A percentile compares a stretch with the other conserved stretches of the same genome.
These are phyloP conservation scores for Pedinophyceae sp. DNA, from an alignment of 139 green algal genomes.

Conservation along the genomic window DNA sequence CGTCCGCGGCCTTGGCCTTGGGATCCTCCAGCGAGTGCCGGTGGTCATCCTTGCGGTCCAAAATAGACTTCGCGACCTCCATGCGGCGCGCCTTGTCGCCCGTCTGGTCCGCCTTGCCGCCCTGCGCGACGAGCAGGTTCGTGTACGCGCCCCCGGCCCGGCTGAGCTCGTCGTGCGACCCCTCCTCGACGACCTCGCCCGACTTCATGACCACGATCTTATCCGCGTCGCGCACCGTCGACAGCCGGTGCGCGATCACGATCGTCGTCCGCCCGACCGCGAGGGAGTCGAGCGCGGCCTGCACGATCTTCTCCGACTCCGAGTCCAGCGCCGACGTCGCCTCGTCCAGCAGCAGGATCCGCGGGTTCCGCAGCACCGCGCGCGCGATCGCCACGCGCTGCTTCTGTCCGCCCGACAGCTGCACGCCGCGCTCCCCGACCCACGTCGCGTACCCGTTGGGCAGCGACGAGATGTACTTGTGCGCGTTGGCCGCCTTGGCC, in stretches of 20 bases:
- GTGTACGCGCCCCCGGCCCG: neutral
- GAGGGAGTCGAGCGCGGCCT: slow-evolving; percentile 14
- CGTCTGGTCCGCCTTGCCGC: no score
- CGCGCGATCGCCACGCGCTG: slow-evolving; percentile 47
- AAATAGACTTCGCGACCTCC: no score
- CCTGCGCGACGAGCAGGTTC: neutral
- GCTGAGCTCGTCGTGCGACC: slow-evolving; percentile 3
- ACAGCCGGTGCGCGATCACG: slow-evolving; percentile 8
- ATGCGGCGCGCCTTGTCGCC: no score
- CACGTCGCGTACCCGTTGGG: slow-evolving; percentile 31
- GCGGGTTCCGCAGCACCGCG: slow-evolving; percentile 30
- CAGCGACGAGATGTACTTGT: slow-evolving; percentile 36
- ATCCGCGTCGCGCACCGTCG: slow-evolving; percentile 6
- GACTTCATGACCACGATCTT: slow-evolving; percentile 9
- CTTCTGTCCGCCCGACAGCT: slow-evolving; percentile 39
- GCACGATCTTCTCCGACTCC: slow-evolving; percentile 39
- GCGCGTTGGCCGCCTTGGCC: slow-evolving; percentile 26
- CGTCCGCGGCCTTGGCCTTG: no score
- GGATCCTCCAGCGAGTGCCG: no score
- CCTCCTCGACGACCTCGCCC: slow-evolving; percentile 6
- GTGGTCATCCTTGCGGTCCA: no score
- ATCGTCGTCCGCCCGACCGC: slow-evolving; percentile 10
- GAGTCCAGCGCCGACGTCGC: slow-evolving; percentile 37
- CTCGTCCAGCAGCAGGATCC: slow-evolving; percentile 44
- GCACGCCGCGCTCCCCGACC: slow-evolving; percentile 22